phyloP scores from a whole-genome alignment of 2,329 filamentous ascomycete genomes.

The Calonectria henricotiae region DNA sequence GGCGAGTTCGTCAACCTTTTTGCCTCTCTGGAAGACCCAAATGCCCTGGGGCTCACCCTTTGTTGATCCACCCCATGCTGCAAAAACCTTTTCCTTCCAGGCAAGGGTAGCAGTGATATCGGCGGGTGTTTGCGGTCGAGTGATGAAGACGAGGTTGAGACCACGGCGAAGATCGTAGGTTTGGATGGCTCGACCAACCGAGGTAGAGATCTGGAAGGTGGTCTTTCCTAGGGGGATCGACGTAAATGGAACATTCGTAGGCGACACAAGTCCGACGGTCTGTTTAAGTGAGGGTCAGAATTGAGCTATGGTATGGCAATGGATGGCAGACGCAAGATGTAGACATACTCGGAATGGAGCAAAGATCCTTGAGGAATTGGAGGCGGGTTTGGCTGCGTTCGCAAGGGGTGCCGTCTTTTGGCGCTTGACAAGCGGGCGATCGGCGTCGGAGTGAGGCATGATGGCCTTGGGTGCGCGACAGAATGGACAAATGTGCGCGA shows the following conservation, averaged over 20 bases:
- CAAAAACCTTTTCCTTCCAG: slow-evolving; percentile 89
- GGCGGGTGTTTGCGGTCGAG: slow-evolving; percentile 88
- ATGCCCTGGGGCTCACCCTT: slow-evolving; percentile 75
- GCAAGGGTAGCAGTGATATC: slow-evolving; percentile 89
- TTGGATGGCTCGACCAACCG: slow-evolving; percentile 89
- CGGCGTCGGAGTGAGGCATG: slow-evolving; percentile 74
- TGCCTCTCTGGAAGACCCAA: slow-evolving; percentile 94
- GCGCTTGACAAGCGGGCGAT: slow-evolving; percentile 81
- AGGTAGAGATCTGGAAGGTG: slow-evolving; percentile 98
- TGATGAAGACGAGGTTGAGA: slow-evolving; percentile 94
- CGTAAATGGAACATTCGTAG: slow-evolving; percentile 91
- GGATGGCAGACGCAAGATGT: slow-evolving; percentile 2
- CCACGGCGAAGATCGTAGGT: slow-evolving; percentile 95
- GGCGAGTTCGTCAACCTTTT: slow-evolving; percentile 83
- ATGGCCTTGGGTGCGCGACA: slow-evolving; percentile 45
- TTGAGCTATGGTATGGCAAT: slow-evolving; percentile 1
- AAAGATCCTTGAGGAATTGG: slow-evolving; percentile 84
- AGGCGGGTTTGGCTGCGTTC: slow-evolving; percentile 59
- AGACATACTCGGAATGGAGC: slow-evolving; percentile 88
- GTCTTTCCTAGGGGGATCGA: slow-evolving; percentile 91
- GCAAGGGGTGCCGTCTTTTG: slow-evolving; percentile 71
- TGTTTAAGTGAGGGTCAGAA: slow-evolving; percentile 58
- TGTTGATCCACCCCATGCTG: slow-evolving; percentile 84
- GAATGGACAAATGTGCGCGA: slow-evolving; percentile 27
- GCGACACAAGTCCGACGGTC: slow-evolving; percentile 95